Base-by-base conservation (phyloP, 306 rosid genomes). In the Crataegus laevigata region DNA sequence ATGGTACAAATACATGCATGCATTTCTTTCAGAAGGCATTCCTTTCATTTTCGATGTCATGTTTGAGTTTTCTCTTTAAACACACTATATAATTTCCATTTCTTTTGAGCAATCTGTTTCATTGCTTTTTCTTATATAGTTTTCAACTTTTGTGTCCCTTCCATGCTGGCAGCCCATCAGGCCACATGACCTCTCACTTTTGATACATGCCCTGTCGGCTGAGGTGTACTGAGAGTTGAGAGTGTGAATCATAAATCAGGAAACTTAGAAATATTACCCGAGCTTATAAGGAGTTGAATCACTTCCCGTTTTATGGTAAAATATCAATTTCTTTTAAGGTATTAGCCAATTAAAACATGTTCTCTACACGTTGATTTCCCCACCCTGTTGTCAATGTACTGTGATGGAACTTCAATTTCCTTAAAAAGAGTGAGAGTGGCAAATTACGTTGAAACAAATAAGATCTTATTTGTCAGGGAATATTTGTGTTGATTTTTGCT, bases 11-110 rank as follows among this genome's bases (percentile, higher is more conserved):
- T 14, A 14, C 8, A 47, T 14, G 80, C 58, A 75, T 30, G 75
- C 34, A 69, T 55, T 72, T 30, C 32, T 28, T 58, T 47, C 52
- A 15, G 50, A 36, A 61, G 50, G 54, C 42, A 66, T 42, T 73
- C 66, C 45, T 36, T 76, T 77, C 81, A 78, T 64, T 71, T 47
- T 55, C 66, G 51, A 4, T 19, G 69, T 73, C 74, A n/a, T 69
- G 66, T 57, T 30, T 59, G 65, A 76, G 61, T 70, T 57, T 29
- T 25, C 28, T 34, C 9, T 34, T 36, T 71, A 47, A 21, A 52
- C 32, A 25, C 26, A 71, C 5, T 1, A 6, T 34, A 66, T 72
- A 43, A 71, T 66, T 76, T 47, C 54, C 54, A 4, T 72, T 43
- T 47, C 75, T 43, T 29, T 42, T 45, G 10, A 42, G 71, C 24